Evolutionary conservation across 495 filamentous ascomycete species (phyloP), one percentile per base, ranked within the genome.

Genomic region (Aspergillus diversus): DNA sequence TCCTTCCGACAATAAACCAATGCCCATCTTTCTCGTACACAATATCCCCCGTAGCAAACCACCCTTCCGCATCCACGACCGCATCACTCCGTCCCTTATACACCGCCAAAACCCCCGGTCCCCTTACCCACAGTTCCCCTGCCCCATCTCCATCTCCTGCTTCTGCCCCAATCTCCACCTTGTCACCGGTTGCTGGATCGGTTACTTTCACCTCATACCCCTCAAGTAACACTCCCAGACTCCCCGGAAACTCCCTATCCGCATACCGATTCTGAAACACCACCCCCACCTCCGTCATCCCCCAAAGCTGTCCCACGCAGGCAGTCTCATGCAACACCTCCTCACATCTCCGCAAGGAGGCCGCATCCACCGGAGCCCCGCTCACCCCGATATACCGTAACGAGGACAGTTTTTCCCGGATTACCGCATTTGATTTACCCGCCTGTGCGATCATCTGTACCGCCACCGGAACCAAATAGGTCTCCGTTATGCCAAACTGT

Each of bases 31-130:
- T 79, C 61, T 84, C 85, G 58, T 80, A 88, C 5, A 77, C 88
- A 55, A 90, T 81, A 63, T 95, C 91, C 0, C 91, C 91, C 0
- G 89, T 93, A 46, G 83, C 84, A 48, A 92, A 81, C 90, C 91
- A 95, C 5, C 89, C 81, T 33, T 89, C 81, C 5, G 71, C 47
- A 35, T 77, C 77, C 42, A 73, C 70, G 12, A 69, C 74, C 15
- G 47, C 5, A 34, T 73, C 71, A 5, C 55, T 47, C 1, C 66
- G 71, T n/a, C 70, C 69, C 58, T 72, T 73, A 67, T 79, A 79
- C 3, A 50, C 64, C n/a, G 54, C 33, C 2, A 75, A 65, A 9
- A 75, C 31, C 0, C 74, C 73, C 0, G 73, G 55, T 1, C 75
- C 83, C 13, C 79, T 74, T 9, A 85, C 69, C 48, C 73, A 77